Base-by-base conservation (phyloP, 2,329 filamentous ascomycete species). In the Phoma sp. region DNA sequence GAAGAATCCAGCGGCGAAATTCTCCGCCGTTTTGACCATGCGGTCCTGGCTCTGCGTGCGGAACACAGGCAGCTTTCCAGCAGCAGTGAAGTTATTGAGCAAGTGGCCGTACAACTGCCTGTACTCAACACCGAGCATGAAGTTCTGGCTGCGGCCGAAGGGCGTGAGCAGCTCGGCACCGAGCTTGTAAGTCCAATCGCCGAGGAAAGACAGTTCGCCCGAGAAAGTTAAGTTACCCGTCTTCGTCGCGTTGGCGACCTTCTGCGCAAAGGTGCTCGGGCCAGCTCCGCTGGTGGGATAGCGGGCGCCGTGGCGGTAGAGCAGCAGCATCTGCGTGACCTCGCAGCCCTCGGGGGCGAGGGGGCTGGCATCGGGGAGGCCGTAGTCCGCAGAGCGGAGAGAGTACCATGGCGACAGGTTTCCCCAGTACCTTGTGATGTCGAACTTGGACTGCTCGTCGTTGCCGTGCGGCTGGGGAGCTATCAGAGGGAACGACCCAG, bases 31-130 rank as follows among this genome's bases (percentile, higher is more conserved):
- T 55, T 70, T 69, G 1, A 71, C 67, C 68, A 71, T 71, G 14
- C 68, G 68, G 27, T 71, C 68, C 36, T 71, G 64, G 22, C 60
- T 65, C 37, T 71, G 33, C 0, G 68, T 71, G 4, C 68, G 61
- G 38, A 71, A 77, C 13, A 78, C 74, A 18, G 77, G 76, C 39
- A 78, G 61, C 4, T 73, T 68, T 24, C 71, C 71, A 1, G 58
- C 35, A 36, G 56, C 67, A n/a, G 72, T 68, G 52, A 79, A 79
- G 63, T 79, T 79, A 56, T 78, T 79, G 37, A 79, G 72, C 10
- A 79, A 69, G 41, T 75, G 65, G 7, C 77, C 67, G 25, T 71
- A 79, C n/a, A 79, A 67, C 55, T 78, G 72, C 13, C 77, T 73
- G 52, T 78, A 70, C 47, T 69, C 66, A 10, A 78, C 58, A 7